A percentile compares a stretch with the other conserved stretches of the same genome.
Conservation (phyloP, 1,284 basidiomycete species). For the Sanghuangporus sanghuang region DNA sequence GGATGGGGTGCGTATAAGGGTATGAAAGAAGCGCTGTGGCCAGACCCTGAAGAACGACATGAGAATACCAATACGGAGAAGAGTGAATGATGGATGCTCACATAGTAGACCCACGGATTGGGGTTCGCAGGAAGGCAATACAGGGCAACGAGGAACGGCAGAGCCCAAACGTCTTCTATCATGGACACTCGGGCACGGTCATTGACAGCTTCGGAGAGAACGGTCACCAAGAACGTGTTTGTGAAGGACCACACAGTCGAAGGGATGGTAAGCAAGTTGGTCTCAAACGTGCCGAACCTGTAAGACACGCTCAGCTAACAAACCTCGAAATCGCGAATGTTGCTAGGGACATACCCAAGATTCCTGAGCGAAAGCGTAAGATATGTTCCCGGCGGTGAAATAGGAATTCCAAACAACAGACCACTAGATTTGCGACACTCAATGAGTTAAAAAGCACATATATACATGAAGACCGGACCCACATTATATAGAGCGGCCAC, state of each 20-base stretch:
- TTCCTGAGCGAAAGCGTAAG: conserved; percentile 57
- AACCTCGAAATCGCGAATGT: not conserved
- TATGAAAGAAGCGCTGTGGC: conserved; percentile 29
- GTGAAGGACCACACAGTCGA: conserved; percentile 38
- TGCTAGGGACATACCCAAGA: conserved; percentile 36
- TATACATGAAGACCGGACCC: not conserved
- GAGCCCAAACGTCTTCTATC: conserved; percentile 44
- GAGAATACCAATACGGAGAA: not conserved
- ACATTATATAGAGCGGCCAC: conserved; percentile 67
- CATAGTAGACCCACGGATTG: conserved; percentile 46
- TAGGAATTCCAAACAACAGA: conserved; percentile 43
- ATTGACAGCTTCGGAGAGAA: conserved; percentile 42
- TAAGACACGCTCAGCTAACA: not conserved
- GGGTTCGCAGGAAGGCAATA: conserved; percentile 39
- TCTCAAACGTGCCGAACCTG: conserved; percentile 55
- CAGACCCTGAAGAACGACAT: conserved; percentile 22
- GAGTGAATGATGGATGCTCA: conserved; percentile 17
- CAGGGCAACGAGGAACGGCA: conserved; percentile 48
- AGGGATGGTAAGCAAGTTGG: conserved; percentile 60
- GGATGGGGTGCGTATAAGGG: conserved; percentile 33
- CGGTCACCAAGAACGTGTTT: conserved; percentile 38
- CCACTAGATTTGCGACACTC: conserved; percentile 27
- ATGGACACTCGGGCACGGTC: conserved; percentile 43
- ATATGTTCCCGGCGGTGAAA: conserved; percentile 46
- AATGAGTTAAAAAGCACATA: not conserved